Percentiles rank a stretch among this genome's conserved stretches.
These are phyloP conservation scores for Metroxylon sagu DNA, from an alignment of 176 grass and related monocot species.

Conservation along the genomic window DNA sequence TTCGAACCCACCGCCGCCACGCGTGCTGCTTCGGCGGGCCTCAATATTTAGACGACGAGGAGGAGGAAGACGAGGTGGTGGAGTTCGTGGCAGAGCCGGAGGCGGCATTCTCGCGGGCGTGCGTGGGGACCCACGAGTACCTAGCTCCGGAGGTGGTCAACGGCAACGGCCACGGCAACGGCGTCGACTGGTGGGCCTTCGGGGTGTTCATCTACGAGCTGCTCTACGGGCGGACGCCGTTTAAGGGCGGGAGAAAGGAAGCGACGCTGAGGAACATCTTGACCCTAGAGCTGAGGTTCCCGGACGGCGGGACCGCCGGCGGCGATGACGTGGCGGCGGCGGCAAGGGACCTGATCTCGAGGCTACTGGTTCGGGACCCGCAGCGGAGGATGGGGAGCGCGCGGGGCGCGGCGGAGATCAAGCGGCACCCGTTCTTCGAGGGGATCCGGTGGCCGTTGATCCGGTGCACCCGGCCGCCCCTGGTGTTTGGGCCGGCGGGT, in stretches of 20 bases:
- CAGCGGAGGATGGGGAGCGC: background rate
- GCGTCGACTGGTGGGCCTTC: conserved; percentile 18
- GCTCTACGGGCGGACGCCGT: conserved; percentile 3
- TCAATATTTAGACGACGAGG: background rate
- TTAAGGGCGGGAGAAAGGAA: conserved; percentile 4
- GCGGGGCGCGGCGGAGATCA: conserved; percentile 3
- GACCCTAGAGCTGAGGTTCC: background rate
- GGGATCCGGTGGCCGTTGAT: background rate
- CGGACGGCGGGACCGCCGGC: background rate
- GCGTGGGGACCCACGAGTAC: conserved; percentile 10
- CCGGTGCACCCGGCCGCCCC: background rate
- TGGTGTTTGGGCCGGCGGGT: background rate
- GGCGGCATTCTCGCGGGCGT: background rate
- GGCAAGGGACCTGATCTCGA: conserved; percentile 2
- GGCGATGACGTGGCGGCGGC: background rate
- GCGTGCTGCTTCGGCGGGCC: background rate
- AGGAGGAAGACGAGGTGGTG: background rate
- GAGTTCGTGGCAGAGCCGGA: conserved; percentile 1
- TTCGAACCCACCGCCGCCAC: background rate
- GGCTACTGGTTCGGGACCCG: background rate
- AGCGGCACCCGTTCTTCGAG: conserved; percentile 7
- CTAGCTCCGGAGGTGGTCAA: conserved; percentile 7
- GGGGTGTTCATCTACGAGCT: conserved; percentile 17
- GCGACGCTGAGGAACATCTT: conserved; percentile 5
- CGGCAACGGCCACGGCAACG: conserved; percentile 5